Evolutionary conservation across 208 protist genomes (phyloP), one percentile per base, ranked within the genome.

Genomic region (Zelonia costaricensis): DNA sequence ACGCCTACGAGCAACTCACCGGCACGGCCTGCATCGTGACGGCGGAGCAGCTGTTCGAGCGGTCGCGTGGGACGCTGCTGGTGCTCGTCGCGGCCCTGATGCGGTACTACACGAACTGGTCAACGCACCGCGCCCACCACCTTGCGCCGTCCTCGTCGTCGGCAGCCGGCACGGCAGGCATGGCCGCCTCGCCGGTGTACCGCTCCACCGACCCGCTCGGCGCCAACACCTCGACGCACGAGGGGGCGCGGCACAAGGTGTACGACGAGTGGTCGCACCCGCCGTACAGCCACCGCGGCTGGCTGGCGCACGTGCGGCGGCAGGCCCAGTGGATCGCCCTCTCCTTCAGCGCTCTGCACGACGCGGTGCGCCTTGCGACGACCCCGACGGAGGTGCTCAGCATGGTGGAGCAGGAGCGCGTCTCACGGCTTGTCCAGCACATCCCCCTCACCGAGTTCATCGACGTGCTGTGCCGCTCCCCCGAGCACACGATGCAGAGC

Each of bases 101-200:
- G 62, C 76, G 80, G 10, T 76, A 88, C 69, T 90, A 83, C 60
- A 74, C 88, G 13, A 89, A 87, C 56, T 94, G 84, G 82, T 54
- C 80, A 20, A 74, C 79, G 33, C 70, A 75, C 44, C 64, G 71
- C 23, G 55, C 72, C 3, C 81, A 79, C 48, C 62, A 67, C 28
- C 72, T 78, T 13, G 43, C 60, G 23, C 61, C 61, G 16, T 31
- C 44, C 15, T 56, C 61, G n/a, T n/a, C 45, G 5, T 5, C 20
- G 12, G 20, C 20, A 22, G n/a, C 20, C 27, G n/a, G n/a, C 20
- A 16, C 28, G 0, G 23, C 60, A n/a, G 30, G 9, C 25, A 22
- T 12, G 6, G 13, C 49, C 9, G 13, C 39, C 28, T 31, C 42
- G 8, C 27, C 38, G 27, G 48, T n/a, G n/a, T n/a, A n/a, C n/a